A percentile compares a stretch with the other conserved stretches of the same genome.
phyloP scores from a whole-genome alignment of 305 asterid species.

The Salvia sclarea region DNA sequence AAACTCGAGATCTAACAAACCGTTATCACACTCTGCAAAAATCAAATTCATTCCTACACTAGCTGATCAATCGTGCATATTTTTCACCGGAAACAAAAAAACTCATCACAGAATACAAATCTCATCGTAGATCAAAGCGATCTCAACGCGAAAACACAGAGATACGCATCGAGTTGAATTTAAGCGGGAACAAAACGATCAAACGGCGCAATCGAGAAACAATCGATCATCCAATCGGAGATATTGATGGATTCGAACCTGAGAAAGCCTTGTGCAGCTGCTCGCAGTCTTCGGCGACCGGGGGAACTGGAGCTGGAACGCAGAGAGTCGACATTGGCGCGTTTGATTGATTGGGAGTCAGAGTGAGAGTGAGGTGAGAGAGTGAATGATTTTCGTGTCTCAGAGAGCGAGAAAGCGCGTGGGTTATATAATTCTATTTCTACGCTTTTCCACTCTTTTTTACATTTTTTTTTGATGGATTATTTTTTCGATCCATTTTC shows the following conservation, averaged over 20 bases:
- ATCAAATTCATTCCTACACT: slow-evolving; percentile 10
- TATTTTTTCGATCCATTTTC: no score
- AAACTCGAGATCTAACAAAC: slow-evolving; percentile 4
- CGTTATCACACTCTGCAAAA: background rate
- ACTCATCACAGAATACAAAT: background rate
- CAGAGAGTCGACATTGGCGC: slow-evolving; percentile 55
- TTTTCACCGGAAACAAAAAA: background rate
- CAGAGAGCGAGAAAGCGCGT: background rate
- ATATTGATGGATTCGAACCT: slow-evolving; percentile 41
- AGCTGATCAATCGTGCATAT: background rate
- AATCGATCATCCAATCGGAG: background rate
- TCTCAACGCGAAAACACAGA: background rate
- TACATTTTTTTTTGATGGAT: background rate
- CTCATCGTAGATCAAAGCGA: slow-evolving; percentile 15
- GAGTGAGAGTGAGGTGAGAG: background rate
- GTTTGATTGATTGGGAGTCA: background rate
- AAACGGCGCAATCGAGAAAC: background rate
- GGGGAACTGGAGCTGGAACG: slow-evolving; percentile 61
- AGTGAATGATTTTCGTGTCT: slow-evolving; percentile 1
- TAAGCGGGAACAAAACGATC: background rate
- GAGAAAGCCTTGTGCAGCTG: slow-evolving; percentile 80
- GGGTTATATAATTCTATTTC: background rate
- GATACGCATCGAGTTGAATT: background rate
- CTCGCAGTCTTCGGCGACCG: slow-evolving; percentile 69
- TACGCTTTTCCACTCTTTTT: no score